Base-by-base conservation (phyloP, 495 filamentous ascomycete species). In the Polyplosphaeria fusca region DNA sequence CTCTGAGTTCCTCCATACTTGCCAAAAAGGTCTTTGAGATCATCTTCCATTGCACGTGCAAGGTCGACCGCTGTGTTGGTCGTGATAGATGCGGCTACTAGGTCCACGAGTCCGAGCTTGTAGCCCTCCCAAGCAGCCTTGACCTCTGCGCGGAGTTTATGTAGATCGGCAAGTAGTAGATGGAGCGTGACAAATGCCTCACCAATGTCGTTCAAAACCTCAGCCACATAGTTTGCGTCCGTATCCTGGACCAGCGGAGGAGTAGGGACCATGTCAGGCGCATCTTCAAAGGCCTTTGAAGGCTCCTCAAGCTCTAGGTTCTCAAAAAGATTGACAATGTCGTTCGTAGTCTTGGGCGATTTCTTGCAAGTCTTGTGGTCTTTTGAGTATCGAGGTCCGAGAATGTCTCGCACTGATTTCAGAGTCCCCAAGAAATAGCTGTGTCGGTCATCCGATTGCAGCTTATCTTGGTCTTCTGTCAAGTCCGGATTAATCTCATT, bases 31-130 rank as follows among this genome's bases (percentile, higher is more conserved):
- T 47, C 43, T 28, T 26, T 26, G 9, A 47, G 43, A 4, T 76
- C 72, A 5, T 76, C 64, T 48, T 67, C 71, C 58, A 72, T 49
- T 30, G 54, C 50, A 13, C 66, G 59, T 16, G 70, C 74, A 41
- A 77, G 56, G 19, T 72, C 70, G 13, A 76, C 61, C 5, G 74
- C 71, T 0, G 74, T 75, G 40, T 77, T 72, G 4, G 72, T 71
- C 0, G 68, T 66, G 30, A 75, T 52, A 14, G 74, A 72, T 1
- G 68, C 67, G 1, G 73, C 68, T 14, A 64, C 55, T 1, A 77
- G 61, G 24, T 74, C 71, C n/a, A 58, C 28, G 30, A 18, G 5
- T 7, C 67, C 71, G 4, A 42, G 47, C 40, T 46, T 52, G 37
- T 70, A 71, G 18, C 62, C 58, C 14, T 25, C 16, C 65, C 65